Conservation (phyloP, 495 filamentous ascomycete species). For the Lasiosphaeria miniovina region DNA sequence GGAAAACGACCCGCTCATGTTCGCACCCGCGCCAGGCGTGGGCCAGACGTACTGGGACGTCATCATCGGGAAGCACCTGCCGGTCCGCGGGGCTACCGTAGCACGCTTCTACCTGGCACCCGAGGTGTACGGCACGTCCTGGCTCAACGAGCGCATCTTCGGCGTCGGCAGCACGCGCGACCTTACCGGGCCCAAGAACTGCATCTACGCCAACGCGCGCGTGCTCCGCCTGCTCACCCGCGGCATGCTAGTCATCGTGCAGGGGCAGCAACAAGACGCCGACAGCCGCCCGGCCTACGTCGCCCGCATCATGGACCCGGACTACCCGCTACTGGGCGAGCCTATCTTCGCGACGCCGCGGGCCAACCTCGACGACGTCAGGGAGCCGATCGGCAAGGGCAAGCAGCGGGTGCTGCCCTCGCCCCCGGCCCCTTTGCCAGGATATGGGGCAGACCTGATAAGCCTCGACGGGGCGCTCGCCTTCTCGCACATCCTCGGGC, state of each 20-base stretch:
- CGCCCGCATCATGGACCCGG: slow-evolving; percentile 5
- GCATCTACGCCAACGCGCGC: neutral
- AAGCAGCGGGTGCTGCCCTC: neutral
- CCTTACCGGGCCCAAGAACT: neutral
- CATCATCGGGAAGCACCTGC: neutral
- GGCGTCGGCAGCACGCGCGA: neutral
- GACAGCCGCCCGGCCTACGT: neutral
- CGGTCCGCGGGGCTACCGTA: neutral
- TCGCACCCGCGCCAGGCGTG: neutral
- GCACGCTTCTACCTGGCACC: neutral
- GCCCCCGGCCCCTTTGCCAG: too few relatives aligned
- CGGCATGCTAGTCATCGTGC: slow-evolving; percentile 1
- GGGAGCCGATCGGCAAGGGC: neutral
- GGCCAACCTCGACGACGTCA: too few relatives aligned
- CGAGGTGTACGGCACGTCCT: too few relatives aligned
- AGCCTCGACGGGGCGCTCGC: neutral
- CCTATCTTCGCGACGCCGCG: neutral
- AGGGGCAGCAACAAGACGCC: neutral
- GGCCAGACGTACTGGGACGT: slow-evolving; percentile 1
- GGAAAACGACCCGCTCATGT: too few relatives aligned
- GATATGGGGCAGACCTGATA: neutral
- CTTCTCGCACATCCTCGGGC: neutral
- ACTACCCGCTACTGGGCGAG: neutral
- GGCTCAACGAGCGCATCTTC: neutral
- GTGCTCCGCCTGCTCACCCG: neutral